Evolutionary conservation across 768 basidiomycete species (phyloP), one percentile per base, ranked within the genome.

Genomic region (Boletales sp.): DNA sequence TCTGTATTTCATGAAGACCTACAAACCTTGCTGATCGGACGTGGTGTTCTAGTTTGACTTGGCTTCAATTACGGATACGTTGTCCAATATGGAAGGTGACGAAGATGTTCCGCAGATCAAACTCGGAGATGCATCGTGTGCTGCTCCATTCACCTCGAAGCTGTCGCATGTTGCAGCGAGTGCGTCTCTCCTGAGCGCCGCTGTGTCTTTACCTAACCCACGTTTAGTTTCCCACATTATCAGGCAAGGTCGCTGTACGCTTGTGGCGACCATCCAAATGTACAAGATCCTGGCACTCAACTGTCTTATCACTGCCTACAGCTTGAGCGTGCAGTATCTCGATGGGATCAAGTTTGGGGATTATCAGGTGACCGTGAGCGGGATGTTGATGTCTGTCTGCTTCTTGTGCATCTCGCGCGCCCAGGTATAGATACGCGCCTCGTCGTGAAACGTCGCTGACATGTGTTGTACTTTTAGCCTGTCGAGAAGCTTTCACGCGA

Each of bases 341-440:
- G 95, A 98, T 56, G 97, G 97, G 17, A 97, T 99, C 78, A 98
- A 98, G 70, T 97, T 94, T 69, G 97, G 97, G 13, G 97, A 99
- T 66, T 99, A 99, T 66, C 95, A 99, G 64, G 87, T 97, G 31
- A 97, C 95, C 2, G 84, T 99, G 52, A 97, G 90, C 1, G 97
- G 97, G 18, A 67, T 67, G 65, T 75, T 98, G 63, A 97, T 99
- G 94, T 94, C 90, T 27, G 90, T 98, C 27, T 99, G 95, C 69
- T 99, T 99, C 82, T 72, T 97, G 66, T 97, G 94, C 67, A 97
- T 99, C 51, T 99, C 95, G 29, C 81, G 95, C 8, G 95, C 95
- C 12, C 93, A 94, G 83, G 95, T 94, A 59, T 34, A 81, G 62
- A 8, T 34, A 47, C 12, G 8, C n/a, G 5, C 18, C 7, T 21